Percentiles rank a stretch among this genome's conserved stretches.
Conservation (phyloP, 2,329 filamentous ascomycete genomes). For the Nectriaceae sp. region DNA sequence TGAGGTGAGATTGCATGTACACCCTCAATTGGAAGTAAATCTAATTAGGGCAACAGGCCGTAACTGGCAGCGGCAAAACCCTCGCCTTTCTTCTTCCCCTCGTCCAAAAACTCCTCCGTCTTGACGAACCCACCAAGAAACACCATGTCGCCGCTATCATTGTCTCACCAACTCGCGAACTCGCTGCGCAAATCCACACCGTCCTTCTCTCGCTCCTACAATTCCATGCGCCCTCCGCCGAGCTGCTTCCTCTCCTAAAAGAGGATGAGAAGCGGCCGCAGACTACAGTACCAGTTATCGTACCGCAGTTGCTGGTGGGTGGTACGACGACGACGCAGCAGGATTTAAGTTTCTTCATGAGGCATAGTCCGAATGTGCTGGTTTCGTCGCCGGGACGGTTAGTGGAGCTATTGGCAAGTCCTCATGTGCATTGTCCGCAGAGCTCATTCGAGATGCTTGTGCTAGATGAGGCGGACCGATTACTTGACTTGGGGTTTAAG, state of each 20-base stretch:
- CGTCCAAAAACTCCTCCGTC: slow-evolving; percentile 76
- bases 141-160: slow-evolving; percentile 91
- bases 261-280: slow-evolving; percentile 57
- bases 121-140: slow-evolving; percentile 82
- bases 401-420: slow-evolving; percentile 82
- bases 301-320: slow-evolving; percentile 87
- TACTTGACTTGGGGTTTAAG: slow-evolving; percentile 93
- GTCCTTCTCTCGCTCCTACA: slow-evolving; percentile 76
- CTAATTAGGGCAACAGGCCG: slow-evolving; percentile 54
- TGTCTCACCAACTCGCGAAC: slow-evolving; percentile 86
- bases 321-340: slow-evolving; percentile 78
- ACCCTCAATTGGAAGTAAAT: neutral
- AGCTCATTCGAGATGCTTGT: slow-evolving; percentile 91
- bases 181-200: slow-evolving; percentile 86
- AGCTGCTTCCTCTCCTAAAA: slow-evolving; percentile 56
- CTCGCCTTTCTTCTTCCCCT: slow-evolving; percentile 83
- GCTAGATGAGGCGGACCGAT: slow-evolving; percentile 89
- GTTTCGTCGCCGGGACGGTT: slow-evolving; percentile 90
- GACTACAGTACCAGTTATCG: slow-evolving; percentile 54
- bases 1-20: slow-evolving; percentile 52
- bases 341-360: slow-evolving; percentile 83
- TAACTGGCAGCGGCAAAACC: slow-evolving; percentile 91
- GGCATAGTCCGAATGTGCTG: slow-evolving; percentile 82
- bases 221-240: slow-evolving; percentile 81
- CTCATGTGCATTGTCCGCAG: slow-evolving; percentile 83